Percentiles rank a stretch among this genome's conserved stretches.
phyloP scores from a whole-genome alignment of 2,329 filamentous ascomycete species.

The Fusarium secorum region DNA sequence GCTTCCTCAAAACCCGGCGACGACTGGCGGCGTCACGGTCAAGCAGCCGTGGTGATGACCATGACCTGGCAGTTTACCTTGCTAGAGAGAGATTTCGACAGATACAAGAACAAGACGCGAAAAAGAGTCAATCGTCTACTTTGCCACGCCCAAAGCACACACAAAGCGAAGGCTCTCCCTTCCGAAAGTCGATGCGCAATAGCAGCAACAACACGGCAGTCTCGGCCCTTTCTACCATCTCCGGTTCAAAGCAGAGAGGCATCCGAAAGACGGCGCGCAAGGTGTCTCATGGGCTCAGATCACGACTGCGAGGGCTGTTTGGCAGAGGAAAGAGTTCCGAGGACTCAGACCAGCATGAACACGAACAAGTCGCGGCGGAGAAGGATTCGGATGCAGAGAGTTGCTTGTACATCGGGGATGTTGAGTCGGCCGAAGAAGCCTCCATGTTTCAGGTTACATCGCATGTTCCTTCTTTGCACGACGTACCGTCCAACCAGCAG shows the following conservation, averaged over 20 bases:
- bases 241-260: slow-evolving; percentile 40
- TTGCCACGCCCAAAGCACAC: slow-evolving; percentile 53
- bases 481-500: slow-evolving; percentile 55
- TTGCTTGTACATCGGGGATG: slow-evolving; percentile 46
- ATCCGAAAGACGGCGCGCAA: slow-evolving; percentile 65
- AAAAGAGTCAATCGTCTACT: slow-evolving; percentile 53
- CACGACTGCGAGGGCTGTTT: slow-evolving; percentile 61
- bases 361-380: slow-evolving; percentile 7
- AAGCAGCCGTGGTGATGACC: slow-evolving; percentile 34
- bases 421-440: slow-evolving; percentile 50
- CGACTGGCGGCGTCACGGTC: slow-evolving; percentile 31
- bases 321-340: slow-evolving; percentile 38
- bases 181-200: slow-evolving; percentile 60
- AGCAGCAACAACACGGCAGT: slow-evolving; percentile 52
- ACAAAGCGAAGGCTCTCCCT: slow-evolving; percentile 45
- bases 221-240: slow-evolving; percentile 42
- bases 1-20: slow-evolving; percentile 53
- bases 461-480: slow-evolving; percentile 59
- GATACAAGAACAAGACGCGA: slow-evolving; percentile 45
- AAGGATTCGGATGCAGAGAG: slow-evolving; percentile 42
- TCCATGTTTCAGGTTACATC: slow-evolving; percentile 59
- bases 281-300: slow-evolving; percentile 68
- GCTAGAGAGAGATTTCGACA: slow-evolving; percentile 50
- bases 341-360: neutral
- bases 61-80: slow-evolving; percentile 48